Base-by-base conservation (phyloP, 805 yeast species). In the Ogataea haglerorum region DNA sequence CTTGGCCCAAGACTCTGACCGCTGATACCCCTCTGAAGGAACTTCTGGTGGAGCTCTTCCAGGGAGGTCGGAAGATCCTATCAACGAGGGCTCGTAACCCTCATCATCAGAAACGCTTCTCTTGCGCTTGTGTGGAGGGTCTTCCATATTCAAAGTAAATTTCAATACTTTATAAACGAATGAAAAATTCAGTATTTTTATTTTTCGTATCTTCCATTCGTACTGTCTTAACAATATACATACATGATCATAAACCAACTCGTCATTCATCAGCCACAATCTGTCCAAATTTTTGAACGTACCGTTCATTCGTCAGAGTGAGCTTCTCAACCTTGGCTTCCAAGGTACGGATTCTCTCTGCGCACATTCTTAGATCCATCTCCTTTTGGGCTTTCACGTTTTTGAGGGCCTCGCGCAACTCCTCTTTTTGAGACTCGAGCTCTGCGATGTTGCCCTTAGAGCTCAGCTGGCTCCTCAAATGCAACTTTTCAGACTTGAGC, bases 391-490 rank as follows among this genome's bases (percentile, higher is more conserved):
- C 53, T 36, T 56, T 60, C 38, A 58, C 48, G 34, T 55, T 48
- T 27, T 50, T 58, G 32, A 62, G 43, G 0, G 61, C 64, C 22
- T 59, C 63, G 21, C 63, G 41, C 25, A 63, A 36, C 8, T 55
- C 59, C 34, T 61, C 63, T 26, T 58, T 47, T 42, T 64, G 68
- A 15, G 47, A 43, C 36, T 56, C 57, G 17, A 59, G 34, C 22
- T 54, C 53, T 23, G 45, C 47, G 10, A 51, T 18, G 29, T 48
- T 53, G 23, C 41, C 42, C 19, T 36, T 38, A 3, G 48, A 34
- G 7, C 36, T 34, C 60, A 36, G 57, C 56, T 57, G 71, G 63
- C 32, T 65, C 58, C 47, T 67, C 51, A 62, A 42, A 16, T 54
- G 51, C 10, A 53, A 54, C 22, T 61, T 65, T 40, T 66, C 66